Base-by-base conservation (phyloP, 345 rosid species). In the Eutrema yunnanense region DNA sequence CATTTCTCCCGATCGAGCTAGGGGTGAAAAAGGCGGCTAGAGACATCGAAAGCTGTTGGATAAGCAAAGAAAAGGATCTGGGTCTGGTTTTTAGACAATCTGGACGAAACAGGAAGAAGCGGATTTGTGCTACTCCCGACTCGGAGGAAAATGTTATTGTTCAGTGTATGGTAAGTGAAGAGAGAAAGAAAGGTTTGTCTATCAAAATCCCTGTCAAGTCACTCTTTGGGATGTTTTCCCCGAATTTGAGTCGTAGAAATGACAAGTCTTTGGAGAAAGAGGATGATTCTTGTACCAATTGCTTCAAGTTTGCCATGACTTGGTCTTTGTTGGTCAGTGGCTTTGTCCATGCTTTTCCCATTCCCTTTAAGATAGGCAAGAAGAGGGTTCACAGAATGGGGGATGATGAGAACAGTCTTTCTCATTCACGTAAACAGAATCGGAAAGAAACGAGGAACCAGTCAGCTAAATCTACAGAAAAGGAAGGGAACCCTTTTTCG, bases 271-370 rank as follows among this genome's bases (percentile, higher is more conserved):
- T 38, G 58, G 81, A 80, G 50, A 81, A 75, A 66, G 85, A 79
- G 2, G 87, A 82, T 26, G 88, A 70, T 60, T 84, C 96, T 76
- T 87, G 97, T 67, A 42, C 73, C 0, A 87, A 86, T 58, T 92
- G 97, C 77, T 84, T 87, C 75, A 88, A 85, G 73, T 91, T 91
- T 84, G 88, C 93, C 0, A 82, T 86, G 71, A 82, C 89, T 62
- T 89, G 88, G 88, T 84, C 97, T 6, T 67, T 89, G 83, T 76
- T 89, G 85, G 84, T 88, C 27, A 85, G 84, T 79, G 86, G 88
- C 59, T 83, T 92, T 66, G 84, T 81, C 56, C 88, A 89, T 80
- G 85, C 92, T 53, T 76, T 87, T 57, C 90, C 90, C 13, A 65
- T 72, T 72, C 95, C 89, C 0, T 86, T 87, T 37, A 86, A 86